Evolutionary conservation across 2,329 filamentous ascomycete species (phyloP).

Genomic region (Tolypocladium ophioglossoides): DNA sequence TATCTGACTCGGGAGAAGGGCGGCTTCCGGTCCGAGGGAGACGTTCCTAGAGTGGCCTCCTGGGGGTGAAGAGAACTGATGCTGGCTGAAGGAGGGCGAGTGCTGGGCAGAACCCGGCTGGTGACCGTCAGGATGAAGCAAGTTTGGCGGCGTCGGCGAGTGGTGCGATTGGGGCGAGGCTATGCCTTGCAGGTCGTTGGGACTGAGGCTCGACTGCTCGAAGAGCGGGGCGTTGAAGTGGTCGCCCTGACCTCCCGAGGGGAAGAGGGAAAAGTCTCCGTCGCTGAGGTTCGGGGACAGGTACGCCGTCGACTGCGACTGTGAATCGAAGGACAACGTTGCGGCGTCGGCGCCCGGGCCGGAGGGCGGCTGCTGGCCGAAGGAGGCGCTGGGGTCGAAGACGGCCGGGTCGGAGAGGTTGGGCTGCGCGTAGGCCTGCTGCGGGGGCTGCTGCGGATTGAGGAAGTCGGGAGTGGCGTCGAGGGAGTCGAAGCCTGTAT

Average conservation of each 20-base stretch:
- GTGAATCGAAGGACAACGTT: constrained; percentile 29
- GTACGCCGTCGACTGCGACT: constrained; percentile 31
- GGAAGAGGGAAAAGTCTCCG: constrained; percentile 56
- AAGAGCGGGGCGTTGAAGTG: constrained; percentile 55
- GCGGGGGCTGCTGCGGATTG: constrained; percentile 33
- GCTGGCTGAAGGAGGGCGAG: constrained; percentile 45
- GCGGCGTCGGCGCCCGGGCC: constrained; percentile 23
- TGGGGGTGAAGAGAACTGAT: constrained; percentile 42
- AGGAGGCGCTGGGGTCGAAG: constrained; percentile 32
- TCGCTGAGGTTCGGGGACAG: constrained; percentile 40
- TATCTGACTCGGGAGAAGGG: constrained; percentile 41
- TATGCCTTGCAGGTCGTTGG: constrained; percentile 41
- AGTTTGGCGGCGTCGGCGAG: constrained; percentile 44
- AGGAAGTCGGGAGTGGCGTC: constrained; percentile 38
- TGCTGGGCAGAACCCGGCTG: constrained; percentile 40
- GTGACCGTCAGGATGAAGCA: constrained; percentile 38
- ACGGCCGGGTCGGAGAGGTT: constrained; percentile 24
- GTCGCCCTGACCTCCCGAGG: constrained; percentile 39
- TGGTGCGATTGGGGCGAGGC: constrained; percentile 44
- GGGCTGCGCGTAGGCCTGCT: constrained; percentile 14
- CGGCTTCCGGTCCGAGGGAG: constrained; percentile 47
- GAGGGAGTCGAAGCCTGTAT: constrained; percentile 32
- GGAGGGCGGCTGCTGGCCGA: constrained; percentile 29
- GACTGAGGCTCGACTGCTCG: constrained; percentile 32
- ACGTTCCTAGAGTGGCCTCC: constrained; percentile 42